These are phyloP conservation scores for Anisodus tanguticus DNA, from an alignment of 257 asterid genomes.

Conservation along the genomic window DNA sequence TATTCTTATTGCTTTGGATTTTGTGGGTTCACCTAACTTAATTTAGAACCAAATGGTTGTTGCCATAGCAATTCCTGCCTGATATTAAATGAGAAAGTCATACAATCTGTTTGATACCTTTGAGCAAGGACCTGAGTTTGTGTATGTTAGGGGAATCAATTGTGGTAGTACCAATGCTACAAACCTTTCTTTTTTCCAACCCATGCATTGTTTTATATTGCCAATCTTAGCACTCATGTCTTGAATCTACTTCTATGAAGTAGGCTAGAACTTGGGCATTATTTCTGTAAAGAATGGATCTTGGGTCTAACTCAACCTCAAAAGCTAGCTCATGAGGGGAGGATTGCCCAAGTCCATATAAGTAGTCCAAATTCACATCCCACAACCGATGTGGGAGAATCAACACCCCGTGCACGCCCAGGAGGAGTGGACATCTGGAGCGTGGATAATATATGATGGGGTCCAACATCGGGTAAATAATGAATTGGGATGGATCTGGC, in stretches of 20 bases:
- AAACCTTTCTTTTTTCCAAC: neutral
- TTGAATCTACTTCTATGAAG: slow-evolving; percentile 10
- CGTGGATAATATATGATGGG: too few relatives aligned
- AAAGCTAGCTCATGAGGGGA: too few relatives aligned
- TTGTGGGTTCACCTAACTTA: slow-evolving; percentile 17
- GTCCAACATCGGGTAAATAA: too few relatives aligned
- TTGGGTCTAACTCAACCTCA: too few relatives aligned
- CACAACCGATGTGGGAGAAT: too few relatives aligned
- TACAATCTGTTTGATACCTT: neutral
- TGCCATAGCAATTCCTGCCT: neutral
- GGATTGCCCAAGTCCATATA: too few relatives aligned
- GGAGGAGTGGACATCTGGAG: too few relatives aligned
- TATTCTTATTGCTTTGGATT: slow-evolving; percentile 38
- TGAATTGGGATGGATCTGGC: too few relatives aligned
- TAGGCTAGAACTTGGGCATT: neutral
- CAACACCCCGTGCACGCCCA: too few relatives aligned
- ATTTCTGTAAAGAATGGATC: neutral
- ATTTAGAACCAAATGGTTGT: slow-evolving; percentile 27
- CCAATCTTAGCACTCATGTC: neutral
- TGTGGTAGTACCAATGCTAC: neutral
- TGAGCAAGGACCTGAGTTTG: neutral
- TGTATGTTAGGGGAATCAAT: neutral
- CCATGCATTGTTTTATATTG: neutral
- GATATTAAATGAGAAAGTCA: neutral
- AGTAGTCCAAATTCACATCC: too few relatives aligned